Evolutionary conservation across 768 basidiomycete species (phyloP), one percentile per base, ranked within the genome.

Genomic region (Rhodotorula babjevae): DNA sequence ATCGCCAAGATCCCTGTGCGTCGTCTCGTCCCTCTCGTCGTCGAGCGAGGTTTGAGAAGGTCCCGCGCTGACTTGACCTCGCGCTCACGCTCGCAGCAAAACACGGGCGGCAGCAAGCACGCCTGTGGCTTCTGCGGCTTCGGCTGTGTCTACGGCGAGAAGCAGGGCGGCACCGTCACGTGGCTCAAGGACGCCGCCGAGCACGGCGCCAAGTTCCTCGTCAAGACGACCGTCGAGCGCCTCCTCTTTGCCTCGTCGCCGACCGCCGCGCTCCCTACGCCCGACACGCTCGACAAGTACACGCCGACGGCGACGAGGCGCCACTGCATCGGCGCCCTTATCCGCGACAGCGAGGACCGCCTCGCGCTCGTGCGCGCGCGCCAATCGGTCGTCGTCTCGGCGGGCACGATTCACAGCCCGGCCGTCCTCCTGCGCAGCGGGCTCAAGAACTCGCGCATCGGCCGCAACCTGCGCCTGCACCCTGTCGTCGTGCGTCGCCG

Each of bases 391-490:
- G 76, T 80, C 29, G 67, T 79, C 57, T 77, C 77, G 7, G 79
- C 72, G 0, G 80, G 80, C 0, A 69, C 75, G 16, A 60, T 79
- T 55, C 76, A 80, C 68, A 72, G 68, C 25, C 80, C 80, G 0
- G 78, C 76, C 2, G 63, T 80, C 27, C 68, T 80, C 23, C 63
- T 79, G 44, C 67, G 77, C 44, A 77, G 75, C 44, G 77, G 77
- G 8, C 56, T 80, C 21, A 77, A 75, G 66, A 78, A 78, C 71
- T 76, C 78, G 11, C 61, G 73, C 55, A 77, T 80, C 56, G 80
- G 80, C 3, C 77, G 73, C 33, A 79, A 80, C 66, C 66, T 80
- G 21, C 74, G 77, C 44, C 67, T 79, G 23, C 80, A 80, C 66
- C 80, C 80, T 0, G 74, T 74, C 49, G 44, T 67, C 1, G 67